A percentile compares a stretch with the other conserved stretches of the same genome.
Evolutionary conservation across 208 protist genomes (phyloP).

Genomic region (Pavlovales sp.): DNA sequence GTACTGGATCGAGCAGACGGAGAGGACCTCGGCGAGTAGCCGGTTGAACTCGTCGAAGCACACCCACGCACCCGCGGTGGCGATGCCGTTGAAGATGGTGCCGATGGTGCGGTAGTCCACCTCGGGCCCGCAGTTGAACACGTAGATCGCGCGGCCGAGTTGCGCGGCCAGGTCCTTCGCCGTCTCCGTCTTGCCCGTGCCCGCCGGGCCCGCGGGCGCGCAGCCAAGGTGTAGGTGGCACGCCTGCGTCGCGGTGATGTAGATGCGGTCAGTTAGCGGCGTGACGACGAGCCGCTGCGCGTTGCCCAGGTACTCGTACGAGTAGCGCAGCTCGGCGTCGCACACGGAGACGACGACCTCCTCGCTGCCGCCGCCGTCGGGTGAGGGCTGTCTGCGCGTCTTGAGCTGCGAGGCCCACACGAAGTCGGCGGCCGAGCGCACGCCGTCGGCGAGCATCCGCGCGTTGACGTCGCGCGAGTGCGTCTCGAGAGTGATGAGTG

Average conservation of each 20-base stretch:
- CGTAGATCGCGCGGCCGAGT: slow-evolving; percentile 67
- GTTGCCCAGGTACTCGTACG: slow-evolving; percentile 93
- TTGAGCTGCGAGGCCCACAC: slow-evolving; percentile 61
- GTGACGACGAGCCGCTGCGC: slow-evolving; percentile 90
- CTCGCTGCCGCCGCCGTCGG: slow-evolving; percentile 49
- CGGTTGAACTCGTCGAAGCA: slow-evolving; percentile 99
- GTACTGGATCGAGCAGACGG: slow-evolving; percentile 59
- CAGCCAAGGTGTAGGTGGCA: slow-evolving; percentile 87
- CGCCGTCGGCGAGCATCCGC: slow-evolving; percentile 30
- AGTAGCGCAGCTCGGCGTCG: slow-evolving; percentile 81
- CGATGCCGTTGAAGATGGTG: slow-evolving; percentile 59
- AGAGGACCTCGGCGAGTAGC: slow-evolving; percentile 74
- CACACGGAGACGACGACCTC: slow-evolving; percentile 79
- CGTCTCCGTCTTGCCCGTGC: slow-evolving; percentile 93
- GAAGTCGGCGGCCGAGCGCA: slow-evolving; percentile 39
- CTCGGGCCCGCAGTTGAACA: slow-evolving; percentile 58
- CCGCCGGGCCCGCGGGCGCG: slow-evolving; percentile 85
- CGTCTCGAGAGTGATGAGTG: slow-evolving; percentile 57
- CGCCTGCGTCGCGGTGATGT: slow-evolving; percentile 75
- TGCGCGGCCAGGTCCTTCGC: slow-evolving; percentile 87
- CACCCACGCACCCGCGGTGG: slow-evolving; percentile 76
- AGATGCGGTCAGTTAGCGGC: slow-evolving; percentile 85
- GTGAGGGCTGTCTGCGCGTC: not conserved
- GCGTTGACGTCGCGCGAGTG: slow-evolving; percentile 45
- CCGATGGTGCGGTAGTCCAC: slow-evolving; percentile 44